Percentiles rank a stretch among this genome's conserved stretches.
Conservation (phyloP, 176 grass and related monocot species). For the Zoysia pacifica region DNA sequence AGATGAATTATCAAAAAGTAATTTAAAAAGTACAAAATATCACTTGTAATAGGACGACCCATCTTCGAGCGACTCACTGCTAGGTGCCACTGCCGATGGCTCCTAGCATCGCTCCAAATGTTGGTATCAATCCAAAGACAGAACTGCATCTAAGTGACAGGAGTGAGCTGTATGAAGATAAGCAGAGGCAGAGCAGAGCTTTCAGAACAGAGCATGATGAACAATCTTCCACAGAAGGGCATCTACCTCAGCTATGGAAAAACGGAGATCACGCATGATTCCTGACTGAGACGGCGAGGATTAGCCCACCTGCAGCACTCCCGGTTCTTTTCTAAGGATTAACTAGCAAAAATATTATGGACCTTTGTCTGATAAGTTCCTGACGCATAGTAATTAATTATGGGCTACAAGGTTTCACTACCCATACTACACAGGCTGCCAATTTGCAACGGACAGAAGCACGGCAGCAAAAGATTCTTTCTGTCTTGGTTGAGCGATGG, state of each 20-base stretch:
- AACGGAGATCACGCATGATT: constrained; percentile 71
- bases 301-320: constrained; percentile 63
- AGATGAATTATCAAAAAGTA: no score
- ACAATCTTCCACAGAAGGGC: not conserved
- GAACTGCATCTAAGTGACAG: constrained; percentile 36
- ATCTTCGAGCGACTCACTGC: constrained; percentile 63
- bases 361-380: no score
- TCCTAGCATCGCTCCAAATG: constrained; percentile 85
- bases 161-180: not conserved
- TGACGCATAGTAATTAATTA: no score
- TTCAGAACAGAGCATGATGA: not conserved
- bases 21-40: no score
- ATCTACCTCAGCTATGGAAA: constrained; percentile 65
- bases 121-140: constrained; percentile 49
- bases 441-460: no score
- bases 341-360: no score
- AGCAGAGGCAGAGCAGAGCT: not conserved
- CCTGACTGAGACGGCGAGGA: constrained; percentile 73
- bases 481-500: not conserved
- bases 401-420: no score
- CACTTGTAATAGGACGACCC: no score
- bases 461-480: not conserved
- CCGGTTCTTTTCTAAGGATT: not conserved
- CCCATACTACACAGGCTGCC: no score
- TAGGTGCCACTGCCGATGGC: constrained; percentile 61